Base-by-base conservation (phyloP, 768 basidiomycete genomes). In the Gymnopilus junonius region DNA sequence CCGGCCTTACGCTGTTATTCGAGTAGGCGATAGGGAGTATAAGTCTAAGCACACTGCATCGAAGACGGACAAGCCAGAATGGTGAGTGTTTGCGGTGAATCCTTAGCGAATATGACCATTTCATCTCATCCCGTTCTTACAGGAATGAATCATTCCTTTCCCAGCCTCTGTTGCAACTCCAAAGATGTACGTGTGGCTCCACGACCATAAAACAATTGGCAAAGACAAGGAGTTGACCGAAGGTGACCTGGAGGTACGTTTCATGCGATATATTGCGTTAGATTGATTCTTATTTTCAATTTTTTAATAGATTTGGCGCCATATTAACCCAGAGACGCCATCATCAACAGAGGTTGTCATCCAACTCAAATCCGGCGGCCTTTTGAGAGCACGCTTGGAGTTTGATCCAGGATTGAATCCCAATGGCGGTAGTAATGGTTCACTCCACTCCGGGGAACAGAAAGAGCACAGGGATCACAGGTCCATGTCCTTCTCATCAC, bases 91-190 rank as follows among this genome's bases (percentile, higher is more conserved):
- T 20, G 1, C 23, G n/a, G 2, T 27, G 7, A 23, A 32, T 31
- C 25, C 17, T 32, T n/a, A n/a, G n/a, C 27, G 8, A 64, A 17
- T 25, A 31, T 39, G 3, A 29, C n/a, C 20, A 43, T 57, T 17
- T 20, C 55, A n/a, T 53, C 65, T 39, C 23, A 32, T 59, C 17
- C 34, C 23, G n/a, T 43, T 27, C 55, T 40, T 43, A 23, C 63
- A 95, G 95, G 95, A 92, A 96, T 70, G 95, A 97, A 72, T 82
- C 87, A 1, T 94, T 96, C 74, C 77, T 81, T 95, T 94, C 71
- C 69, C 81, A 43, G 89, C 90, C 15, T 85, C 87, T 5, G 73
- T 82, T 8, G 77, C 80, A 2, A 90, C 87, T n/a, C 78, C 84
- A 14, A 89, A 86, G 73, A 68, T 96, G 48, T 83, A 77, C 58